Evolutionary conservation across 108 stramenopile species (phyloP).

Genomic region (Cyclotella kingstonii): DNA sequence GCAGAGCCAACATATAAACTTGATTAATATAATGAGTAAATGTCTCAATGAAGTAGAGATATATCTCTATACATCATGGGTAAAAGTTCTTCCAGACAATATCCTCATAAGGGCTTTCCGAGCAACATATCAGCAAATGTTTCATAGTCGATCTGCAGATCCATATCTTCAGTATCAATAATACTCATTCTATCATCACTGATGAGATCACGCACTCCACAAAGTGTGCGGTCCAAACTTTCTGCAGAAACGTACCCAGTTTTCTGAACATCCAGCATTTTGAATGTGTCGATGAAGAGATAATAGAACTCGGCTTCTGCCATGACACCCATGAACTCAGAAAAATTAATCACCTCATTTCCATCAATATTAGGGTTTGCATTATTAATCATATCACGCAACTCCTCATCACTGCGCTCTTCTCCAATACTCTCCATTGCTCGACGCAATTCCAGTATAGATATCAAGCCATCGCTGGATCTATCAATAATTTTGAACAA

Average conservation of each 20-base stretch:
- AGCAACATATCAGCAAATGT: conserved; percentile 79
- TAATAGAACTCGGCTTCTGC: conserved; percentile 86
- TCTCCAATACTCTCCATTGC: conserved; percentile 63
- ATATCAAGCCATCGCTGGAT: conserved; percentile 57
- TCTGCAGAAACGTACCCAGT: conserved; percentile 73
- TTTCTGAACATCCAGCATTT: conserved; percentile 63
- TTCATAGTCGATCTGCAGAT: conserved; percentile 86
- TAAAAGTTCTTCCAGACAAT: not conserved
- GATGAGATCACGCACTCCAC: conserved; percentile 79
- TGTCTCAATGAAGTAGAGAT: too few species aligned
- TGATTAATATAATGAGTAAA: too few species aligned
- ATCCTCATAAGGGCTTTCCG: conserved; percentile 38
- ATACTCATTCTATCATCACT: conserved; percentile 83
- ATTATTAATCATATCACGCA: conserved; percentile 63
- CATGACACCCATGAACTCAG: conserved; percentile 86
- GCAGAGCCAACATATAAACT: too few species aligned
- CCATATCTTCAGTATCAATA: conserved; percentile 82
- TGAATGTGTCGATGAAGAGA: conserved; percentile 80
- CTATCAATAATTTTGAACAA: conserved; percentile 71
- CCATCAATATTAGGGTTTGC: conserved; percentile 56
- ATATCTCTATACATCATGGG: too few species aligned
- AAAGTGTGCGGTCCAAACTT: conserved; percentile 71
- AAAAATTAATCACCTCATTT: conserved; percentile 48
- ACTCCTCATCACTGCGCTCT: conserved; percentile 51
- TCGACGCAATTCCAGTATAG: conserved; percentile 60